Base-by-base conservation (phyloP, 2,329 filamentous ascomycete species). In the Xylaria sp. region DNA sequence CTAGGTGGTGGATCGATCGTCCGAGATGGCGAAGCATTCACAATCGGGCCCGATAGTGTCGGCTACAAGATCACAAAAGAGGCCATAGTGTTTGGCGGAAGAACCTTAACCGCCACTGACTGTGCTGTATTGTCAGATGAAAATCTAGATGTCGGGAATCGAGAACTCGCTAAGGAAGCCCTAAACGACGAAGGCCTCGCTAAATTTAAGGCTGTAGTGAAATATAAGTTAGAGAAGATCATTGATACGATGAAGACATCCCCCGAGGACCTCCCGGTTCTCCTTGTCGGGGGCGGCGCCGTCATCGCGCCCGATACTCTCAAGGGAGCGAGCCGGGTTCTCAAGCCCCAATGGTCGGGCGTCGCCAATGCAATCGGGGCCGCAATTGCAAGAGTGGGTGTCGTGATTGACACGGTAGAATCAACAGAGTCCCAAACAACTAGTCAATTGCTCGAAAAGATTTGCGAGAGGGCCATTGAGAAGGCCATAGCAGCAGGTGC, bases 321-420 rank as follows among this genome's bases (percentile, higher is more conserved):
- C 0, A 79, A 80, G 37, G 88, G 88, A 1, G 88, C 87, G 9
- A 87, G 85, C 68, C 81, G 79, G 37, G 85, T 90, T 1, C 77
- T 89, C 53, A 88, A 86, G 70, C 87, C 87, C 0, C 79, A 83
- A 48, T 89, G 84, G 80, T 85, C 87, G 1, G 84, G 84, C 2
- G 87, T 91, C 1, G 89, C 89, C 9, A 91, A 91, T 73, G 89
- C 89, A 0, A 88, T 91, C 10, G 89, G 89, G 1, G 89, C 88
- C 9, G 88, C 89, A 0, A 89, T 88, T 66, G 87, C 88, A 1
- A 81, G 86, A 47, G 87, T 91, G 1, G 88, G 86, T 66, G 84
- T 85, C 1, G 83, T 85, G 0, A 80, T 86, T 10, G 85, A 87
- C 66, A 84, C 82, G 0, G 82, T 87, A 27, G 82, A 85, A 65